Conservation (phyloP, 2,329 filamentous ascomycete genomes). For the Botrytis galanthina region DNA sequence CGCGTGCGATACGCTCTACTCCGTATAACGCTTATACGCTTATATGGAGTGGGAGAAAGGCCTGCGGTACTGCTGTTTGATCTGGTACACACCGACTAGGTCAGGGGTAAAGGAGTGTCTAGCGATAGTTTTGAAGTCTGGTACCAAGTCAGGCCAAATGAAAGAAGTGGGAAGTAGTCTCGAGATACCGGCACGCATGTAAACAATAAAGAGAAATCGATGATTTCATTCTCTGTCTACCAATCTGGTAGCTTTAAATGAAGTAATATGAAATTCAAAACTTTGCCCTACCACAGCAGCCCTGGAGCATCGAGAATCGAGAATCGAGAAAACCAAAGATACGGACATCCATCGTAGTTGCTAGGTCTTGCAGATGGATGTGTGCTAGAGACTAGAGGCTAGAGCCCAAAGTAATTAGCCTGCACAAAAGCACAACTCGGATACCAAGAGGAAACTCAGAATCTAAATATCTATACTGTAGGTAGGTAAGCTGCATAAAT, state of each 20-base stretch:
- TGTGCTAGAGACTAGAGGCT: background rate
- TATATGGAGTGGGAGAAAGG: background rate
- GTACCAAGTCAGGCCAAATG: background rate
- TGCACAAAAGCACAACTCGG: background rate
- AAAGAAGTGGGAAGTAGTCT: background rate
- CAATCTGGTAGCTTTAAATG: background rate
- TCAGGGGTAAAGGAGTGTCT: conserved; percentile 1
- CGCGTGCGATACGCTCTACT: background rate
- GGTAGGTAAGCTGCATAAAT: background rate
- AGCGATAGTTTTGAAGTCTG: background rate
- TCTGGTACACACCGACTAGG: background rate
- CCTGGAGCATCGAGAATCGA: background rate
- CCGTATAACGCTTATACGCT: background rate
- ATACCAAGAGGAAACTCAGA: background rate
- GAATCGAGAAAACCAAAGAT: background rate
- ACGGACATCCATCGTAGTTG: no score
- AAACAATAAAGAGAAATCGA: background rate
- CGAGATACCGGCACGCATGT: background rate
- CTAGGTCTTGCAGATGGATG: no score
- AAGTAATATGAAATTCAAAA: background rate
- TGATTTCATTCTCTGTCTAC: background rate
- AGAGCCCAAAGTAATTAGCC: background rate
- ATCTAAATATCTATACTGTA: background rate
- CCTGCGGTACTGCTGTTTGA: background rate
- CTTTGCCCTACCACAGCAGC: background rate